These are phyloP conservation scores for Colletotrichum liaoningense DNA, from an alignment of 2,329 filamentous ascomycete species.

Conservation along the genomic window DNA sequence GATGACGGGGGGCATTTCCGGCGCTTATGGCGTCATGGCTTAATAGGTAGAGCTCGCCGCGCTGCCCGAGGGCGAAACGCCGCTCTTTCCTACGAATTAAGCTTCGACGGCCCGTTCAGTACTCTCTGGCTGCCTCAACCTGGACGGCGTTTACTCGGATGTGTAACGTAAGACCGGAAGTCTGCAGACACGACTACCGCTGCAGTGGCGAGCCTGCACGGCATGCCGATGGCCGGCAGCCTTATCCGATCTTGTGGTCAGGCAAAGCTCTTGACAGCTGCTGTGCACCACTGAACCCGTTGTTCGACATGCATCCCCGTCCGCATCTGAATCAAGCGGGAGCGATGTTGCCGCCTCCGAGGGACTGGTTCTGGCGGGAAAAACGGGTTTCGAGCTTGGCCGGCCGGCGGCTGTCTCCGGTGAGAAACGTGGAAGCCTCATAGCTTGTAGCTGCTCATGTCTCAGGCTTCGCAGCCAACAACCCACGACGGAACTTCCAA, in stretches of 20 bases:
- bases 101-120: conserved; percentile 17
- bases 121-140: not conserved
- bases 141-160: not conserved
- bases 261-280: conserved; percentile 15
- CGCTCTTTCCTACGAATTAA: conserved; percentile 2
- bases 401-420: conserved; percentile 10
- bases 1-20: not conserved
- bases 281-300: conserved; percentile 5
- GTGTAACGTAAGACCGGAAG: not conserved
- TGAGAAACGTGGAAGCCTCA: not conserved
- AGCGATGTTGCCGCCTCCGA: not conserved
- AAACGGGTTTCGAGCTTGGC: not conserved
- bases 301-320: not conserved
- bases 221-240: conserved; percentile 5
- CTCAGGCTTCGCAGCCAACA: not conserved
- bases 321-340: not conserved
- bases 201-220: conserved; percentile 1
- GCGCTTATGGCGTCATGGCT: conserved; percentile 33
- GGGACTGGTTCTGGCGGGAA: not conserved
- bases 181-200: not conserved
- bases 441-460: not conserved
- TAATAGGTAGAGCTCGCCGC: not conserved
- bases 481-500: not conserved
- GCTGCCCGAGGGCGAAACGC: not conserved
- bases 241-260: conserved; percentile 11